Percentiles rank a stretch among this genome's conserved stretches.
These are phyloP conservation scores for Microdochium nivale DNA, from an alignment of 2,329 filamentous ascomycete genomes.

Conservation along the genomic window DNA sequence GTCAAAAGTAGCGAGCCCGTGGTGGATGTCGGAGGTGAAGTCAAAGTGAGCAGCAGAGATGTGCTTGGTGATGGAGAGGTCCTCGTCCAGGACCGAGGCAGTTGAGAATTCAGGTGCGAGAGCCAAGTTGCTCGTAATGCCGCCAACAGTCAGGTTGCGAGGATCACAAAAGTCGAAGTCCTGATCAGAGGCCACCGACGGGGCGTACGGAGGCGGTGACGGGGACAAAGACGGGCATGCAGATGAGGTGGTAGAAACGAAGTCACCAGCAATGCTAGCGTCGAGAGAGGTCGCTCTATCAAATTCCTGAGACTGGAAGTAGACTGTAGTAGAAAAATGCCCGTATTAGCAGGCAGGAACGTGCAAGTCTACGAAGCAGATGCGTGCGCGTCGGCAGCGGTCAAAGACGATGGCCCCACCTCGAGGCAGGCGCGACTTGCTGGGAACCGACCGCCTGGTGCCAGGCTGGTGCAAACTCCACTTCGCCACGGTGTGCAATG, in stretches of 20 bases:
- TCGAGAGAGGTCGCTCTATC: slow-evolving; percentile 47
- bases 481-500: too few species aligned
- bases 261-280: slow-evolving; percentile 55
- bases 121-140: slow-evolving; percentile 9
- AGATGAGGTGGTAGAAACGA: slow-evolving; percentile 64
- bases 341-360: background rate
- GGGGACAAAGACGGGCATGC: slow-evolving; percentile 81
- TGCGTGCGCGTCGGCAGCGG: background rate
- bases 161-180: slow-evolving; percentile 88
- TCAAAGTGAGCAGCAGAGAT: slow-evolving; percentile 30
- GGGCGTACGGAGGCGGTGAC: slow-evolving; percentile 72
- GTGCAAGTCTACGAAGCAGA: too few species aligned
- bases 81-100: slow-evolving; percentile 51
- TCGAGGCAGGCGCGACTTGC: too few species aligned
- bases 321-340: slow-evolving; percentile 13
- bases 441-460: too few species aligned
- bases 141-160: slow-evolving; percentile 71
- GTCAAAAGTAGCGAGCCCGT: slow-evolving; percentile 67
- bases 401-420: too few species aligned
- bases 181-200: slow-evolving; percentile 57
- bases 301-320: slow-evolving; percentile 11
- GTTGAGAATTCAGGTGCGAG: slow-evolving; percentile 36
- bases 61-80: slow-evolving; percentile 23
- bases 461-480: too few species aligned
- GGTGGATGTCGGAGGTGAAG: slow-evolving; percentile 38